phyloP scores from a whole-genome alignment of 2,329 filamentous ascomycete genomes.

The Venturia asperata region DNA sequence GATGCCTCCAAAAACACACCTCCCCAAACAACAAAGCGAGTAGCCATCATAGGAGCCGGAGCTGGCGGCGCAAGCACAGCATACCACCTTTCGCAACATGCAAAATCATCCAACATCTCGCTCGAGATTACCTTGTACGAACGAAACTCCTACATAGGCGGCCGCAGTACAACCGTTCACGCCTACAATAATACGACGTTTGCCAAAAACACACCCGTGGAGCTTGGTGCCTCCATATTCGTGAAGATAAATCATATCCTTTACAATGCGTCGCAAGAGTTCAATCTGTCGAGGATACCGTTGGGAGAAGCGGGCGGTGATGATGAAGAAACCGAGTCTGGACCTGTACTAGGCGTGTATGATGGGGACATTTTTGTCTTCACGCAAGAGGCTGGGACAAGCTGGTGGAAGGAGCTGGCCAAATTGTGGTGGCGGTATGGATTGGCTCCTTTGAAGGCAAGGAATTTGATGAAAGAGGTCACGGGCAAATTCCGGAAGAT shows the following conservation, averaged over 20 bases:
- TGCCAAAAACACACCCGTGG: conserved; percentile 56
- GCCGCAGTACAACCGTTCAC: conserved; percentile 77
- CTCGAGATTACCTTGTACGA: conserved; percentile 87
- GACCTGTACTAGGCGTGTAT: conserved; percentile 66
- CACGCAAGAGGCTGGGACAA: conserved; percentile 38
- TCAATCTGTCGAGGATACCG: conserved; percentile 52
- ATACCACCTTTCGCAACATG: conserved; percentile 70
- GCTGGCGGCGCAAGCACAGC: conserved; percentile 81
- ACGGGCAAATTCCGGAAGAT: conserved; percentile 69
- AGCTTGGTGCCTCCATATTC: conserved; percentile 89
- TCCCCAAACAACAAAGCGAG: conserved; percentile 6
- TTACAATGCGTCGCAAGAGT: conserved; percentile 60
- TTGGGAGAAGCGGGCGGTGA: conserved; percentile 35
- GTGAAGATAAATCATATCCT: conserved; percentile 79
- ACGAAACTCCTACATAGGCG: conserved; percentile 67
- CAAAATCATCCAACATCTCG: conserved; percentile 50
- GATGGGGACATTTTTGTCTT: conserved; percentile 71
- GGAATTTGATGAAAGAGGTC: conserved; percentile 63
- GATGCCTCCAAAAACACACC: background rate
- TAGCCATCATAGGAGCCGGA: conserved; percentile 49
- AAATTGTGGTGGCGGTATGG: conserved; percentile 85
- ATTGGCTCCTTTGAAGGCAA: conserved; percentile 64
- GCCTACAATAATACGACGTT: conserved; percentile 54
- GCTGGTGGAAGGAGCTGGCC: conserved; percentile 70
- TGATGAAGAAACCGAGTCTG: background rate